phyloP scores from a whole-genome alignment of 2,329 filamentous ascomycete genomes.

The Alternaria arborescens region DNA sequence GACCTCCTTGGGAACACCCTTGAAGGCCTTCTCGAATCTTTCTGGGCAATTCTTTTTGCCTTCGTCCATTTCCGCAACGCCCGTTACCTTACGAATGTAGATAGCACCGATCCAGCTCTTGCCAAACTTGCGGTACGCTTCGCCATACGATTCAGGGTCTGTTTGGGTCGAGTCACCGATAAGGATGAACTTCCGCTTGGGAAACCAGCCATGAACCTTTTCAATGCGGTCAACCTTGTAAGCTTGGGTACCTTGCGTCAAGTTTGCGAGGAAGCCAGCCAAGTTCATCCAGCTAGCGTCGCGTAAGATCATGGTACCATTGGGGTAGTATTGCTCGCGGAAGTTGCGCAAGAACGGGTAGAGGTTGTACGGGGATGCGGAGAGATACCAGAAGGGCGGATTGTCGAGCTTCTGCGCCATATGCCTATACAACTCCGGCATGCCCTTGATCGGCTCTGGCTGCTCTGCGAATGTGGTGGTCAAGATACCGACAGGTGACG shows the following conservation, averaged over 20 bases:
- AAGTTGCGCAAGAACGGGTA: slow-evolving; percentile 87
- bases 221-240: slow-evolving; percentile 86
- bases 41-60: slow-evolving; percentile 73
- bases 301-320: slow-evolving; percentile 82
- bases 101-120: slow-evolving; percentile 83
- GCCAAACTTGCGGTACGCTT: slow-evolving; percentile 73
- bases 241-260: slow-evolving; percentile 81
- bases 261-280: slow-evolving; percentile 76
- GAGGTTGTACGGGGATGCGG: slow-evolving; percentile 91
- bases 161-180: slow-evolving; percentile 92
- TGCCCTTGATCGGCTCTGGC: slow-evolving; percentile 75
- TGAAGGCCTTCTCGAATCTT: slow-evolving; percentile 85
- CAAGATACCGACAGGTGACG: slow-evolving; percentile 80
- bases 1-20: slow-evolving; percentile 70
- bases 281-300: slow-evolving; percentile 89
- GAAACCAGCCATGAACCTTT: slow-evolving; percentile 81
- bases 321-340: slow-evolving; percentile 73
- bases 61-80: slow-evolving; percentile 76
- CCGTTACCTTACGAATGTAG: slow-evolving; percentile 82
- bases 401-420: slow-evolving; percentile 64
- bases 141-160: slow-evolving; percentile 89
- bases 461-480: slow-evolving; percentile 82
- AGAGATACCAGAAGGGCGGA: slow-evolving; percentile 91
- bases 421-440: slow-evolving; percentile 82
- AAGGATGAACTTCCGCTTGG: slow-evolving; percentile 78